phyloP scores from a whole-genome alignment of 306 rosid genomes.

The Chamaecrista fasciculata region DNA sequence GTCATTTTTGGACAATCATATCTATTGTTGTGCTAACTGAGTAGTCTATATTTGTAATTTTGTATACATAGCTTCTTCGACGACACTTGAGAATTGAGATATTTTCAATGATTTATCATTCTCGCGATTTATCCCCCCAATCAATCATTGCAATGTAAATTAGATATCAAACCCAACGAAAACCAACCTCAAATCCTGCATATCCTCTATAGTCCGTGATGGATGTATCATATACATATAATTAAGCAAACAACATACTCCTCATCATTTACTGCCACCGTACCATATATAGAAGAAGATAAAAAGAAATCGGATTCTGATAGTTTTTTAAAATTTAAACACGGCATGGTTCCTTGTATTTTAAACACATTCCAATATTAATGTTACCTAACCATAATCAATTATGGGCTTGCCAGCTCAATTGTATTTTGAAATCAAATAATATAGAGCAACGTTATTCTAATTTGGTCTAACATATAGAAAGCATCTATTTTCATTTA shows the following conservation, averaged over 20 bases:
- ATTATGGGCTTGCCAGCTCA: slow-evolving; percentile 40
- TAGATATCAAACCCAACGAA: neutral
- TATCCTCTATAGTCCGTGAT: slow-evolving; percentile 14
- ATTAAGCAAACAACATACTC: neutral
- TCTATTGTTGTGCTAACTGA: too few species aligned
- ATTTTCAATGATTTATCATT: slow-evolving; percentile 1
- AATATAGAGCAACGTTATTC: neutral
- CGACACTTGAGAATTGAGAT: neutral
- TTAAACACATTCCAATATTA: neutral
- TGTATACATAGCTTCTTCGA: too few species aligned
- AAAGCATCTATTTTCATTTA: slow-evolving; percentile 18
- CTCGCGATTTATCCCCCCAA: neutral
- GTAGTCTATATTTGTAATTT: too few species aligned
- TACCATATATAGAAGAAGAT: slow-evolving; percentile 6
- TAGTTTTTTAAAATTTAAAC: neutral
- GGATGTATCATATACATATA: too few species aligned
- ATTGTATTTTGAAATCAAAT: slow-evolving; percentile 14
- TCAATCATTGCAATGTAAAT: neutral
- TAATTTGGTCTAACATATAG: neutral
- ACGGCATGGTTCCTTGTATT: neutral
- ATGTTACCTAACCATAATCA: slow-evolving; percentile 31
- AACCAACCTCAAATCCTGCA: neutral
- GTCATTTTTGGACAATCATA: too few species aligned
- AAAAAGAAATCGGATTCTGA: neutral
- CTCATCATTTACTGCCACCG: neutral